Conservation (phyloP, 305 asterid genomes). For the Fraxinus angustifolia region DNA sequence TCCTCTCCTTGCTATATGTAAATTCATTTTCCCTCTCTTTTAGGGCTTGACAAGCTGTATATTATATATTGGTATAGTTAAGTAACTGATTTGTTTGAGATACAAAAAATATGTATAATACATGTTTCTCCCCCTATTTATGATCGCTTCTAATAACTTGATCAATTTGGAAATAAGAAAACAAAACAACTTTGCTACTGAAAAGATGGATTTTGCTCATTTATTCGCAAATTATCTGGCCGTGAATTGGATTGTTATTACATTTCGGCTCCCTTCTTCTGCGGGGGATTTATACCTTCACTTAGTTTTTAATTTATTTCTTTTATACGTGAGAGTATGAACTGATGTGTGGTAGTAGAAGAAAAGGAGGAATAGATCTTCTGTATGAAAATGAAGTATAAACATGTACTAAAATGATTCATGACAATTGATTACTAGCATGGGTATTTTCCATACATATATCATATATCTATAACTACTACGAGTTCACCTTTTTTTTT, state of each 20-base stretch:
- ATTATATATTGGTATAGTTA: background rate
- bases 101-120: background rate
- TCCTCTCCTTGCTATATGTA: conserved; percentile 92
- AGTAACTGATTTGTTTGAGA: background rate
- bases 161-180: background rate
- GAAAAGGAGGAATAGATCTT: background rate
- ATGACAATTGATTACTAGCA: background rate
- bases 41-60: conserved; percentile 30
- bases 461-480: background rate
- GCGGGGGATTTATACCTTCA: background rate
- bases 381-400: background rate
- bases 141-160: background rate
- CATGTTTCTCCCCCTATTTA: background rate
- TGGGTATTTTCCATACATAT: background rate
- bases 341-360: background rate
- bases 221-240: background rate
- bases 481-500: background rate
- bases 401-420: background rate
- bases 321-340: background rate
- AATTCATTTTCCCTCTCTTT: conserved; percentile 15
- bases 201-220: background rate
- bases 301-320: background rate
- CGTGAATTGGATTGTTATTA: background rate
- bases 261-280: background rate
- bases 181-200: background rate